phyloP scores from a whole-genome alignment of 2,329 filamentous ascomycete species.

The Parastagonospora avenae region DNA sequence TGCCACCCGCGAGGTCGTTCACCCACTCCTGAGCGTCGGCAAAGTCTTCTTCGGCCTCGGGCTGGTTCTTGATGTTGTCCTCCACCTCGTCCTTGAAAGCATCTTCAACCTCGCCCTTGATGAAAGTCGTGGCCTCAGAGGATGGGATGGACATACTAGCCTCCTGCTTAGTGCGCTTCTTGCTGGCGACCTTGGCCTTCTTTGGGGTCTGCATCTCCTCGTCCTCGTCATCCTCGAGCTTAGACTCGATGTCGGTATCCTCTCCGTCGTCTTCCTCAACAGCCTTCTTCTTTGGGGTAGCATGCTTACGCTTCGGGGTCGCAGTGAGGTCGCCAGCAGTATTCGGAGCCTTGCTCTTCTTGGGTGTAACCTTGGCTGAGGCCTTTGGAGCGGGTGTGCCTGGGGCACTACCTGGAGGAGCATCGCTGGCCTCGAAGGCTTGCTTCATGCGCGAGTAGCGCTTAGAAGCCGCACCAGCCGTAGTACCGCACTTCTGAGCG shows the following conservation, averaged over 20 bases:
- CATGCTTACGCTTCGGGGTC: slow-evolving; percentile 30
- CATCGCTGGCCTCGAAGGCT: slow-evolving; percentile 28
- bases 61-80: background rate
- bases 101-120: background rate
- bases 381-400: slow-evolving; percentile 2
- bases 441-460: slow-evolving; percentile 41
- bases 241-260: background rate
- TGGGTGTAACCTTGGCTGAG: slow-evolving; percentile 3
- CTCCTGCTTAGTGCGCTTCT: slow-evolving; percentile 3
- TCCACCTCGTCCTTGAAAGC: background rate
- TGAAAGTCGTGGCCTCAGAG: background rate
- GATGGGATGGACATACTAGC: too few relatives aligned
- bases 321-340: background rate
- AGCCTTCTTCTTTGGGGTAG: slow-evolving; percentile 8
- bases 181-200: slow-evolving; percentile 9
- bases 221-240: background rate
- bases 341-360: slow-evolving; percentile 4
- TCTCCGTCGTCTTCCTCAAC: background rate
- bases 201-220: background rate
- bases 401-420: slow-evolving; percentile 3
- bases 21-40: slow-evolving; percentile 11
- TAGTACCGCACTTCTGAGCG: slow-evolving; percentile 32
- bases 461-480: slow-evolving; percentile 38
- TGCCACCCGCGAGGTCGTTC: background rate
- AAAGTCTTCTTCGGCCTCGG: slow-evolving; percentile 6